Evolutionary conservation across 352 stramenopile species (phyloP), one percentile per base, ranked within the genome.

Genomic region (Globisporangium middletonii): DNA sequence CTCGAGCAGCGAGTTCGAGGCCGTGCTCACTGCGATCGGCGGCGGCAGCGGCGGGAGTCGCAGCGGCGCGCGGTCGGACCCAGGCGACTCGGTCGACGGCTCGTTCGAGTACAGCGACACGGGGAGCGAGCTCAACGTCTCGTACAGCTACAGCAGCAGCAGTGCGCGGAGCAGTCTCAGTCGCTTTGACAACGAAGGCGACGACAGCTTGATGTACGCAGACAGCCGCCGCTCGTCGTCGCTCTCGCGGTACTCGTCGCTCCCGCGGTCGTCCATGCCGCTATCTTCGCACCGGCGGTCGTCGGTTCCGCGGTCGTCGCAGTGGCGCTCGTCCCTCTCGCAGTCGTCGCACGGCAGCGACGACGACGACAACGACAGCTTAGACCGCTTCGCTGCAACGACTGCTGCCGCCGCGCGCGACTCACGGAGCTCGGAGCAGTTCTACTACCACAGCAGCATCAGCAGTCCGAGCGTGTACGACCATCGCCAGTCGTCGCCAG

Each of bases 1-100:
- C 13, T 80, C 75, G 16, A 64, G 73, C 54, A 67, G 60, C 1
- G 73, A 85, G 18, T 73, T 85, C 47, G 66, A 81, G 30, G 66
- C 66, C n/a, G 73, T 80, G 27, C 57, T 85, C 2, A 63, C 70
- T 0, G 66, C 63, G 15, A 70, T 79, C 16, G 58, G 61, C 8
- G 59, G 63, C 6, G 26, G 48, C 26, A 55, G 16, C 45, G 8
- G 19, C 18, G 19, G 43, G 6, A 48, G 43, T 26, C 49, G 53
- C 54, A n/a, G 23, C 48, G 55, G 26, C 16, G 49, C 27, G 41
- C 54, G 26, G 5, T 61, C 55, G 11, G 55, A 61, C 33, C 37
- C 16, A 30, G 37, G 37, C 15, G 55, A 33, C 48, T 46, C 56
- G 26, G 33, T 38, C 33, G 56, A 56, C 27, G 50, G 28, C 33